Conservation (phyloP, 306 rosid genomes). For the Pterocarpus santalinus region DNA sequence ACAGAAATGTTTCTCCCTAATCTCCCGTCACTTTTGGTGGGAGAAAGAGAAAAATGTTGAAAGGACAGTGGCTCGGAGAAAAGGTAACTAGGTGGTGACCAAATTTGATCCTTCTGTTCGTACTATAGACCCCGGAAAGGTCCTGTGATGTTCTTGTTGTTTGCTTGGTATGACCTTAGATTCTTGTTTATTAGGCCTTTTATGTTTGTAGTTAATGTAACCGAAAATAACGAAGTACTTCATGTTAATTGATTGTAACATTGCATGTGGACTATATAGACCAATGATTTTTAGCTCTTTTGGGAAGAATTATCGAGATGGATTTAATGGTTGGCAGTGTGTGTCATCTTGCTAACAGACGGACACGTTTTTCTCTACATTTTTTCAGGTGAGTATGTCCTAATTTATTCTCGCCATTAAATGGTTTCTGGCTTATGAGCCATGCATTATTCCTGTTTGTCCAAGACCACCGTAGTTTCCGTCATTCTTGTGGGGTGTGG, state of each 20-base stretch:
- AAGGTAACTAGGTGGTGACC: slow-evolving; percentile 46
- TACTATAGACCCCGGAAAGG: slow-evolving; percentile 66
- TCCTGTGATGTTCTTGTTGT: slow-evolving; percentile 55
- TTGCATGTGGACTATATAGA: slow-evolving; percentile 47
- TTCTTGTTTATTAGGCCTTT: slow-evolving; percentile 53
- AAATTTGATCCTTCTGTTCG: slow-evolving; percentile 61
- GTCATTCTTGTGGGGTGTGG: background rate
- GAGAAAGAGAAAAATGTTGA: slow-evolving; percentile 36
- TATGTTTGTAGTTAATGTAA: slow-evolving; percentile 58
- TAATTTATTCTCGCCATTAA: slow-evolving; percentile 28
- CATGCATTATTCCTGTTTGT: slow-evolving; percentile 3
- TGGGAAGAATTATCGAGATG: slow-evolving; percentile 48
- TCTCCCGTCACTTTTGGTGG: slow-evolving; percentile 46
- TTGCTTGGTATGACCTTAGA: slow-evolving; percentile 58
- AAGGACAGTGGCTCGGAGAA: slow-evolving; percentile 52
- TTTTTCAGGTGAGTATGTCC: slow-evolving; percentile 23
- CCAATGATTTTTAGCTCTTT: slow-evolving; percentile 37
- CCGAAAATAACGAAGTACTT: slow-evolving; percentile 57
- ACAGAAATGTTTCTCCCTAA: slow-evolving; percentile 36
- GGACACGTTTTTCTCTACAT: slow-evolving; percentile 30
- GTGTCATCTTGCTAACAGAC: slow-evolving; percentile 40
- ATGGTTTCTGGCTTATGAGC: slow-evolving; percentile 40
- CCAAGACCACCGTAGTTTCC: slow-evolving; percentile 6
- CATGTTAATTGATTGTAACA: slow-evolving; percentile 51
- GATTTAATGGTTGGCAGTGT: slow-evolving; percentile 37